Evolutionary conservation across 257 asterid genomes (phyloP).

Genomic region (Handroanthus guayacan): DNA sequence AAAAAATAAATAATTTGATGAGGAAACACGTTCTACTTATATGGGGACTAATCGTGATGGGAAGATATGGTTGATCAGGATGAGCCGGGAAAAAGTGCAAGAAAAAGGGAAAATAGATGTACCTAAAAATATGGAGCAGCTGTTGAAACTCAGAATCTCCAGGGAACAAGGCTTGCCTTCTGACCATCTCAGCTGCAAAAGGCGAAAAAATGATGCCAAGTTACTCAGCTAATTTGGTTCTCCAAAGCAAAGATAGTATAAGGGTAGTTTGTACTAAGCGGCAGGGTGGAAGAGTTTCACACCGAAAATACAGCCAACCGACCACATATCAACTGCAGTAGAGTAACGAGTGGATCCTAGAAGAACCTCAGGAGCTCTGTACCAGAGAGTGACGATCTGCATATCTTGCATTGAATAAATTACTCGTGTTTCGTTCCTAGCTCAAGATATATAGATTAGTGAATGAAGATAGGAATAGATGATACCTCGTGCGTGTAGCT

Average conservation of each 20-base stretch:
- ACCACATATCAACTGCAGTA: constrained; percentile 96
- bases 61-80: neutral
- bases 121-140: constrained; percentile 90
- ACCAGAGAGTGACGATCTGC: constrained; percentile 93
- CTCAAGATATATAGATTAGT: neutral
- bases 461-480: neutral
- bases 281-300: constrained; percentile 11
- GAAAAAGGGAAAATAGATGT: neutral
- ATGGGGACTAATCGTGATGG: neutral
- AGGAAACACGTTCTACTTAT: neutral
- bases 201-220: neutral
- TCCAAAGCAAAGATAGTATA: neutral
- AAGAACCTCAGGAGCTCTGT: constrained; percentile 96
- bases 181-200: constrained; percentile 85
- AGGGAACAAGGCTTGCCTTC: constrained; percentile 90
- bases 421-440: neutral
- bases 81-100: neutral
- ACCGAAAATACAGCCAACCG: constrained; percentile 97
- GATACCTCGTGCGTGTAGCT: constrained; percentile 93
- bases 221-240: neutral
- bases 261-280: neutral
- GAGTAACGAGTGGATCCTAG: constrained; percentile 93
- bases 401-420: neutral
- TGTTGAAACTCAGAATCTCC: constrained; percentile 98
- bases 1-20: neutral